Conservation (phyloP, 2,329 filamentous ascomycete species). For the Epichloe sibirici region DNA sequence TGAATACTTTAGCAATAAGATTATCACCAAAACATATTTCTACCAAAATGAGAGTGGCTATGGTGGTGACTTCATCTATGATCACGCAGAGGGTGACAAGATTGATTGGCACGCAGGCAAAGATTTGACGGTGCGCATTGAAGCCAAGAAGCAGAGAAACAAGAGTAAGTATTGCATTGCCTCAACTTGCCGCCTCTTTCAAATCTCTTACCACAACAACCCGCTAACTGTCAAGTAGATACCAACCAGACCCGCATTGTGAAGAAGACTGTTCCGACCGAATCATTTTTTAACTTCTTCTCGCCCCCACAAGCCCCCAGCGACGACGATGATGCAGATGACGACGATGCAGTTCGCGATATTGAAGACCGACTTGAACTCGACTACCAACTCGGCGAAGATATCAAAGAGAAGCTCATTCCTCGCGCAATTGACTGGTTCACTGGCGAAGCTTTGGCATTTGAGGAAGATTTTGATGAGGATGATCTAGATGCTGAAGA, state of each 20-base stretch:
- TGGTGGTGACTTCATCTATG: conserved; percentile 98
- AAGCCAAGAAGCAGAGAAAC: conserved; percentile 99
- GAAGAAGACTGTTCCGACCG: conserved; percentile 97
- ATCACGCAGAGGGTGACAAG: conserved; percentile 95
- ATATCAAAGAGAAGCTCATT: conserved; percentile 99
- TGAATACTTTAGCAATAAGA: conserved; percentile 96
- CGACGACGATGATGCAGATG: conserved; percentile 55
- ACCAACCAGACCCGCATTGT: conserved; percentile 98
- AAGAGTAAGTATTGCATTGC: conserved; percentile 60
- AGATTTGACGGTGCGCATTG: conserved; percentile 85
- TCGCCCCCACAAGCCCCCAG: conserved; percentile 79
- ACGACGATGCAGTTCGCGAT: conserved; percentile 70
- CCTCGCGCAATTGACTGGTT: conserved; percentile 99
- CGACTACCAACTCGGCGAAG: conserved; percentile 96
- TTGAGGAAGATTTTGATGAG: conserved; percentile 69
- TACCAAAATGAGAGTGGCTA: conserved; percentile 99
- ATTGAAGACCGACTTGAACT: conserved; percentile 97
- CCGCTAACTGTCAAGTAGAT: conserved; percentile 43
- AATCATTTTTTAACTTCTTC: conserved; percentile 99
- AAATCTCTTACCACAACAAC: background rate
- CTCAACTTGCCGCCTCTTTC: background rate
- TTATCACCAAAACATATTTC: conserved; percentile 94
- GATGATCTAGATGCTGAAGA: conserved; percentile 54
- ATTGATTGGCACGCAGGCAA: conserved; percentile 93
- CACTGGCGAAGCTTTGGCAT: conserved; percentile 93